phyloP scores from a whole-genome alignment of 2,329 filamentous ascomycete genomes.

The Trichoderma harzianum region DNA sequence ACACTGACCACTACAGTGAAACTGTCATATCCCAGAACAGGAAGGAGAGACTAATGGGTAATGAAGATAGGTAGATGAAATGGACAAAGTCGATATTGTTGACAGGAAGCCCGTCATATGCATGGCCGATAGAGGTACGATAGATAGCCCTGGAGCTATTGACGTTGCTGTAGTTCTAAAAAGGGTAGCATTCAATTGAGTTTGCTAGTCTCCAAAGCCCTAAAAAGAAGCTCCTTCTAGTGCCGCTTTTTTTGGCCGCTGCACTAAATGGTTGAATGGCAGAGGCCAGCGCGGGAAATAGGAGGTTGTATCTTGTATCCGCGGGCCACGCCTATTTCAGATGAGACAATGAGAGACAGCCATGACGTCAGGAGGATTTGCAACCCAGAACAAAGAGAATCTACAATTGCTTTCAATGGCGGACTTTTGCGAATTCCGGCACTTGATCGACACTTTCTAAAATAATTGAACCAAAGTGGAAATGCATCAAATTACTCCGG shows the following conservation, averaged over 20 bases:
- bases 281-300: neutral
- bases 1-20: neutral
- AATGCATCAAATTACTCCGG: neutral
- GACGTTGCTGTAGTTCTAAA: neutral
- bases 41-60: neutral
- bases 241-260: neutral
- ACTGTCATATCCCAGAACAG: neutral
- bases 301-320: neutral
- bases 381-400: neutral
- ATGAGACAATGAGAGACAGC: neutral
- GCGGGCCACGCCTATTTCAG: neutral
- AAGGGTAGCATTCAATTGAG: neutral
- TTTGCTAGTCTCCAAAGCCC: neutral
- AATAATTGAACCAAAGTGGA: neutral
- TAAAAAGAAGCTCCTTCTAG: neutral
- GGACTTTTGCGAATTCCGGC: neutral
- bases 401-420: neutral
- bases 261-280: neutral
- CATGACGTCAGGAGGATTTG: neutral
- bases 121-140: neutral
- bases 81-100: neutral
- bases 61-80: neutral
- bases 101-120: neutral
- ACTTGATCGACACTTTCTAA: neutral
- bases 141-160: neutral